Conservation (phyloP, 495 filamentous ascomycete species). For the Cetradonia linearis region DNA sequence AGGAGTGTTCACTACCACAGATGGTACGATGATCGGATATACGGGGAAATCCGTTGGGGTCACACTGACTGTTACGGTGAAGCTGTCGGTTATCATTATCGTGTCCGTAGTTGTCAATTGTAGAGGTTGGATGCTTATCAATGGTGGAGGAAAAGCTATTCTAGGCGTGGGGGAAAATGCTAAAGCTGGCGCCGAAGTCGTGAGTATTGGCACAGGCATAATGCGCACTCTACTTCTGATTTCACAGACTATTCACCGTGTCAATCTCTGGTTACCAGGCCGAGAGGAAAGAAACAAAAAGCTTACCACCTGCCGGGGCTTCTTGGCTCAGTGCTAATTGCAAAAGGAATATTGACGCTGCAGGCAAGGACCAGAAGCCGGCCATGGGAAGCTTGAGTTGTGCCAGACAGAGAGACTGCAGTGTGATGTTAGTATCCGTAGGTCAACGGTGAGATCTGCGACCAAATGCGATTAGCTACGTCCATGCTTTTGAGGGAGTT, state of each 20-base stretch:
- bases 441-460: neutral
- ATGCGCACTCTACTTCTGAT: neutral
- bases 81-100: neutral
- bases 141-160: neutral
- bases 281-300: neutral
- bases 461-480: neutral
- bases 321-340: neutral
- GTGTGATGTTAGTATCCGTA: neutral
- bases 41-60: neutral
- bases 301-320: conserved; percentile 3
- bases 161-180: too few species aligned
- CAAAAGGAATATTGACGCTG: neutral
- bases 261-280: conserved; percentile 3
- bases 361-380: neutral
- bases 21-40: neutral
- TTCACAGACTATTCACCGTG: neutral
- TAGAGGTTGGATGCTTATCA: neutral
- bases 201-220: neutral
- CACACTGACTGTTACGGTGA: neutral
- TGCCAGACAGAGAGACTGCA: neutral
- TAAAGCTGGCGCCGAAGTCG: neutral
- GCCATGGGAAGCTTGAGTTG: neutral
- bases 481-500: neutral
- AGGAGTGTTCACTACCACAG: neutral
- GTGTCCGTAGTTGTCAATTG: neutral